Evolutionary conservation across 495 filamentous ascomycete species (phyloP).

Genomic region (Penicillium dipodomyicola): DNA sequence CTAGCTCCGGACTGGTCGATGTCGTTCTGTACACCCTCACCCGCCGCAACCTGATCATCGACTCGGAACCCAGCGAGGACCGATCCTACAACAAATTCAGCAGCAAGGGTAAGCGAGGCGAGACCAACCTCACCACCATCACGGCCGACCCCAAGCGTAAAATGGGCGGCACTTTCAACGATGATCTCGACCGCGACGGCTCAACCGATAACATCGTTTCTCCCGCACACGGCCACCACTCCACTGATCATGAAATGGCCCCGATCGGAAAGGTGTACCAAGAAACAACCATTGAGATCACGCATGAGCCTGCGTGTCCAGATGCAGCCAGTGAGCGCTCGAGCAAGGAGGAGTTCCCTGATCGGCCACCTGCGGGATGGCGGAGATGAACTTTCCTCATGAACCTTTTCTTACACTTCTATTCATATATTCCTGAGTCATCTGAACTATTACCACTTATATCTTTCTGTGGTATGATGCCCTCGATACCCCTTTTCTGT

Average conservation of each 20-base stretch:
- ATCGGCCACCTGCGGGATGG: slow-evolving; percentile 10
- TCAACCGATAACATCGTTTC: slow-evolving; percentile 44
- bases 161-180: slow-evolving; percentile 20
- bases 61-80: slow-evolving; percentile 42
- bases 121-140: slow-evolving; percentile 34
- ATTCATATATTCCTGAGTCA: not conserved
- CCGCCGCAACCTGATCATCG: slow-evolving; percentile 48
- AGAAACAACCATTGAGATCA: slow-evolving; percentile 47
- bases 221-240: slow-evolving; percentile 1
- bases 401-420: not conserved
- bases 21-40: slow-evolving; percentile 70
- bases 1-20: slow-evolving; percentile 72
- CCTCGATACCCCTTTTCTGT: not conserved
- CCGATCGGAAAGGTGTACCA: slow-evolving; percentile 47
- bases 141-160: slow-evolving; percentile 35
- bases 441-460: not conserved
- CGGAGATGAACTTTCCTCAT: slow-evolving; percentile 8
- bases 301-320: slow-evolving; percentile 39
- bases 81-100: slow-evolving; percentile 38
- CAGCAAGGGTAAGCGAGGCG: slow-evolving; percentile 29
- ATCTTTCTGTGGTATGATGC: not conserved
- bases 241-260: slow-evolving; percentile 29
- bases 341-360: slow-evolving; percentile 32
- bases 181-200: slow-evolving; percentile 29
- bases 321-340: slow-evolving; percentile 31